A percentile compares a stretch with the other conserved stretches of the same genome.
phyloP scores from a whole-genome alignment of 2,329 filamentous ascomycete genomes.

The Ophiostoma tasmaniense region DNA sequence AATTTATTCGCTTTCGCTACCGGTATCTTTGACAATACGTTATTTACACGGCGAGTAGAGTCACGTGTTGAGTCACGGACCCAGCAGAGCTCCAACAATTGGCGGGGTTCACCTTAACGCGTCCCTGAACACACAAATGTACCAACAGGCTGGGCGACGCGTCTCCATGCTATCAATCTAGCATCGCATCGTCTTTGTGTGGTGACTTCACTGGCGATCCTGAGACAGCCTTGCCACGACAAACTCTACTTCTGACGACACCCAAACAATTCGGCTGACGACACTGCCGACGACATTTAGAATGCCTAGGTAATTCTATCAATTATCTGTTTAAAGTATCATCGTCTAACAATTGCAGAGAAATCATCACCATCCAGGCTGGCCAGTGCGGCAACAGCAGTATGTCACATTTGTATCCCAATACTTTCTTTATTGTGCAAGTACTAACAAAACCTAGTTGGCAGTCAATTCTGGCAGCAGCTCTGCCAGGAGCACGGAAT shows the following conservation, averaged over 20 bases:
- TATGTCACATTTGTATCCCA: conserved; percentile 41
- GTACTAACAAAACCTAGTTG: conserved; percentile 49
- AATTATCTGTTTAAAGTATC: background rate
- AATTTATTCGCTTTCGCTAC: background rate
- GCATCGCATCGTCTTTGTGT: conserved; percentile 5
- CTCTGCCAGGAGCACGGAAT: conserved; percentile 97
- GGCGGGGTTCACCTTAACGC: conserved; percentile 13
- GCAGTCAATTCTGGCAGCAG: conserved; percentile 98
- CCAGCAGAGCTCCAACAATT: background rate
- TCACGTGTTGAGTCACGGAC: background rate
- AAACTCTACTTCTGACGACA: conserved; percentile 1
- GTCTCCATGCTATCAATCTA: background rate
- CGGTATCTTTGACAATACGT: no score
- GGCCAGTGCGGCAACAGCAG: conserved; percentile 99
- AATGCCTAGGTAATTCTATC: conserved; percentile 29
- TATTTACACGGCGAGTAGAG: no score
- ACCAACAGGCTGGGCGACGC: background rate
- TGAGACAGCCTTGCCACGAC: conserved; percentile 10
- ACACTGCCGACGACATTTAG: background rate
- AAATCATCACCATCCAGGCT: conserved; percentile 98
- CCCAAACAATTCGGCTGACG: background rate
- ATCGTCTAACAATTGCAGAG: conserved; percentile 45
- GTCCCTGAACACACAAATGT: conserved; percentile 5
- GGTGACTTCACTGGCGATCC: background rate
- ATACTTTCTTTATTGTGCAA: conserved; percentile 27